A percentile compares a stretch with the other conserved stretches of the same genome.
Evolutionary conservation across 345 rosid species (phyloP).

Genomic region (Cochlearia excelsa): DNA sequence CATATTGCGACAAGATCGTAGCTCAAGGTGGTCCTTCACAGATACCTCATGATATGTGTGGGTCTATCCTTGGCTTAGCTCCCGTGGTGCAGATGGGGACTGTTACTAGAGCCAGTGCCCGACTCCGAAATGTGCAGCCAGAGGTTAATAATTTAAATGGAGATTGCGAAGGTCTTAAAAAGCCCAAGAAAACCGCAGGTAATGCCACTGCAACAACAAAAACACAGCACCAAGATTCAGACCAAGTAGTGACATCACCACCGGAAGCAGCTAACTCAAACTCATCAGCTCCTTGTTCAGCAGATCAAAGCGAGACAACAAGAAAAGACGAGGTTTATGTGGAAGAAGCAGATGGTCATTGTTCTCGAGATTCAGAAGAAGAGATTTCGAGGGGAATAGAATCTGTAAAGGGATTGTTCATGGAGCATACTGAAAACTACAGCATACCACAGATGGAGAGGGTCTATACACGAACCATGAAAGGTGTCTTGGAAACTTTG

Average conservation of each 20-base stretch:
- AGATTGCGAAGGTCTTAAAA: conserved; percentile 67
- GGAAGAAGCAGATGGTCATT: conserved; percentile 26
- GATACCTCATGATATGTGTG: conserved; percentile 72
- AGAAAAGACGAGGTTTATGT: conserved; percentile 24
- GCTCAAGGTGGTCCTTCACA: conserved; percentile 80
- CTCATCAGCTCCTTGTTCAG: conserved; percentile 37
- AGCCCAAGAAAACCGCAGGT: conserved; percentile 70
- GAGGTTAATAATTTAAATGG: conserved; percentile 60
- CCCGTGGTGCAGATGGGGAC: conserved; percentile 83
- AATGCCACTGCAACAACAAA: conserved; percentile 38
- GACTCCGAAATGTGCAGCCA: conserved; percentile 90
- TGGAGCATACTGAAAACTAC: conserved; percentile 56
- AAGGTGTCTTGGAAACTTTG: conserved; percentile 58
- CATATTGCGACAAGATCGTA: conserved; percentile 83
- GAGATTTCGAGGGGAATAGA: conserved; percentile 47
- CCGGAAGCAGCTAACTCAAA: conserved; percentile 41
- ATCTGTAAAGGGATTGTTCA: conserved; percentile 43
- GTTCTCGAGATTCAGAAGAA: conserved; percentile 41
- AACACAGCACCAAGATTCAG: conserved; percentile 43
- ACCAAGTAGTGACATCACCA: conserved; percentile 34
- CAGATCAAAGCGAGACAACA: conserved; percentile 23
- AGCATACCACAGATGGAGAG: conserved; percentile 86
- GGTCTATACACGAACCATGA: conserved; percentile 70
- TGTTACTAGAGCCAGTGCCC: conserved; percentile 82
- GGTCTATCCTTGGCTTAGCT: conserved; percentile 52